Evolutionary conservation across 2,329 filamentous ascomycete genomes (phyloP).

Genomic region (Claviceps capensis): DNA sequence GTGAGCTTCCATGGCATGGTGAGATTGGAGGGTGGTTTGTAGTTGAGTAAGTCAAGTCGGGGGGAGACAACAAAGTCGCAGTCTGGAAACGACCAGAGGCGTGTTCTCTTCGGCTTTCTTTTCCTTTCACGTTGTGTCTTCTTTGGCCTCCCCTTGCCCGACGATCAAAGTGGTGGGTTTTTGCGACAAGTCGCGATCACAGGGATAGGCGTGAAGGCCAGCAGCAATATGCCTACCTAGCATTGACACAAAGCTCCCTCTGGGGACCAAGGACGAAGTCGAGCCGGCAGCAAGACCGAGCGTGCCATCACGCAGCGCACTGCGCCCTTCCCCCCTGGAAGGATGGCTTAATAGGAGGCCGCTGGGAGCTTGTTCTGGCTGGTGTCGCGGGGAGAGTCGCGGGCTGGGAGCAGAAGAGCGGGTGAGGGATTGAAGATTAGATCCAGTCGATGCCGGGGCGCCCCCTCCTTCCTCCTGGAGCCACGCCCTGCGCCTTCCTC

Average conservation of each 20-base stretch:
- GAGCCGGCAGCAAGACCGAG: no score
- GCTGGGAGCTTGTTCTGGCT: no score
- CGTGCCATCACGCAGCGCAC: no score
- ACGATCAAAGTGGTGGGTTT: not conserved
- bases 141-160: not conserved
- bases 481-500: not conserved
- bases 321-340: no score
- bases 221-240: not conserved
- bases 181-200: not conserved
- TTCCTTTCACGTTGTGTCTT: no score
- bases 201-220: not conserved
- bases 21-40: slow-evolving; percentile 4
- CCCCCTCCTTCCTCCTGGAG: not conserved
- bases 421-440: not conserved
- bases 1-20: slow-evolving; percentile 2
- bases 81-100: not conserved
- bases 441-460: not conserved
- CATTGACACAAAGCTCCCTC: no score
- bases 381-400: no score
- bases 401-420: not conserved
- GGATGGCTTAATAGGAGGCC: no score
- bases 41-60: slow-evolving; percentile 1
- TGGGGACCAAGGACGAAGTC: no score
- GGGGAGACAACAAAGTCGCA: not conserved
- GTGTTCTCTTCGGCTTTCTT: not conserved